Evolutionary conservation across 2,329 filamentous ascomycete species (phyloP).

Genomic region (Claviceps sp.): DNA sequence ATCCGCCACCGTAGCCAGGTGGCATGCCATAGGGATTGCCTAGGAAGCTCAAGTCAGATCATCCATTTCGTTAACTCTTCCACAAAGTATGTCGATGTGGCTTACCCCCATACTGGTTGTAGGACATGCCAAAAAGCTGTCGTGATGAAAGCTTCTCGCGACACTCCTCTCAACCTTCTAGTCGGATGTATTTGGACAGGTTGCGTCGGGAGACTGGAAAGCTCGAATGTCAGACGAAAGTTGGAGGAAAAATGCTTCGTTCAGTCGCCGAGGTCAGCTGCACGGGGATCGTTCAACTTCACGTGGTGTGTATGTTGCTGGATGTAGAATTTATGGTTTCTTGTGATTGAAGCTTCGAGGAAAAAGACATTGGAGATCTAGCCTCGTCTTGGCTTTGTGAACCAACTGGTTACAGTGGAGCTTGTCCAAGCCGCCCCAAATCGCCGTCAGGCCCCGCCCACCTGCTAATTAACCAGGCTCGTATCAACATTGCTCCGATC

Average conservation of each 20-base stretch:
- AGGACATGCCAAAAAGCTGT: conserved; percentile 31
- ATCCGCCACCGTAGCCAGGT: neutral
- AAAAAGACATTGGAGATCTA: neutral
- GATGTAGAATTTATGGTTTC: neutral
- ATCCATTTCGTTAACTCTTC: neutral
- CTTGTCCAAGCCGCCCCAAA: neutral
- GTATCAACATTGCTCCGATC: conserved; percentile 20
- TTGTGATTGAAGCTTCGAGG: neutral
- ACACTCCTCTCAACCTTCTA: neutral
- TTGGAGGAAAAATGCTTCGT: neutral
- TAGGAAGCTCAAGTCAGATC: neutral
- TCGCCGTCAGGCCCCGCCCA: neutral
- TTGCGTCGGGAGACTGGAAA: neutral
- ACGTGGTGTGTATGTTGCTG: too few species aligned
- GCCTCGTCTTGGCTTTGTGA: neutral
- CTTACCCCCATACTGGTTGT: conserved; percentile 47
- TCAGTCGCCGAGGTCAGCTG: neutral
- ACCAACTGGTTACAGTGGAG: conserved; percentile 1
- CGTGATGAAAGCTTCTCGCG: neutral
- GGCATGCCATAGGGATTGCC: conserved; percentile 51
- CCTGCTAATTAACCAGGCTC: neutral
- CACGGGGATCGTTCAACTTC: neutral
- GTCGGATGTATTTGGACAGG: neutral
- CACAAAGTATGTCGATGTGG: neutral
- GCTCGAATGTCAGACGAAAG: neutral